Evolutionary conservation across 805 yeast species (phyloP), one percentile per base, ranked within the genome.

Genomic region (Schizosaccharomyces octosporus): DNA sequence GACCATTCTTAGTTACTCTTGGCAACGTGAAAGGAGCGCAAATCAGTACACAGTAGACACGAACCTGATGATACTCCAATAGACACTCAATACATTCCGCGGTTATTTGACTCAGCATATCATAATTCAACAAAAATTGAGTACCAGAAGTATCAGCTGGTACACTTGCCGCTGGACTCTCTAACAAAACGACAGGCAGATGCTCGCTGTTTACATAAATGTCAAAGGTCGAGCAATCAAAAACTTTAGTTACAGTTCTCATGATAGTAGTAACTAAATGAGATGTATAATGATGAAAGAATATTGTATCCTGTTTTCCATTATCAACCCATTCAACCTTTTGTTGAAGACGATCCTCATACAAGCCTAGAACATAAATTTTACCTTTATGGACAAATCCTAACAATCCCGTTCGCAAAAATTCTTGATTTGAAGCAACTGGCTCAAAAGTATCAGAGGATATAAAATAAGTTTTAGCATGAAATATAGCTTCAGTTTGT

Each of bases 181-280:
- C 99, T 24, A 93, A 80, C 1, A 90, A 81, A 5, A 89, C 84
- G 4, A 88, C 88, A 0, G 95, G 86, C 31, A 90, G 74, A 67
- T 84, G 84, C 67, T 87, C 95, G 60, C 81, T 83, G 55, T 85
- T 87, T 59, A 85, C 79, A 63, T 78, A 79, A 2, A 87, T 78
- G 67, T 93, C 97, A 71, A 93, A 93, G 21, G 93, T 88, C 1
- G 97, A 84, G 64, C 95, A 87, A 67, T 93, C 98, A 61, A 82
- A 83, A 0, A 89, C 83, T 55, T 84, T 83, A 29, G 87, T 79
- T 4, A 93, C 86, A 55, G 83, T 84, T 62, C 87, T 76, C 17
- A 89, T 93, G 59, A 93, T 73, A 0, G 96, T 85, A 60, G 85
- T 86, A 27, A 90, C 82, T 55, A 93, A 73, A 70, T 93, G 97